Base-by-base conservation (phyloP, 192 early-diverging fungal genomes). In the Phycomyces blakesleeanus region DNA sequence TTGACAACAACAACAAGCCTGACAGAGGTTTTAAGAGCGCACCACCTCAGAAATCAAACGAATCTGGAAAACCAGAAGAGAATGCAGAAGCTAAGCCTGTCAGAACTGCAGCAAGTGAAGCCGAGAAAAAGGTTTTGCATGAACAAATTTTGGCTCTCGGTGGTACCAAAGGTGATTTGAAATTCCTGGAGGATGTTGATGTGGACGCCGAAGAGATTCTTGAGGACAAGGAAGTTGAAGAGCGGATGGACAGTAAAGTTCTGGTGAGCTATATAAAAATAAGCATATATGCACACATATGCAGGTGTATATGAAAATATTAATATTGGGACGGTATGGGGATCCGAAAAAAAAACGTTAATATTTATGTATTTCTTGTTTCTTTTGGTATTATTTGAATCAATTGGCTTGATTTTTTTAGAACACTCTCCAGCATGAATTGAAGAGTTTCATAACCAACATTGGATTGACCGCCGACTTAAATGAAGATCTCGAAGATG, bases 131-230 rank as follows among this genome's bases (percentile, higher is more conserved):
- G 34, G 40, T 55, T 15, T 42, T 75, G 21, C 42, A 59, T 10
- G 68, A 75, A 29, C 34, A 52, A 18, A 69, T 75, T 57, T 44
- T 75, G 11, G 27, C 54, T 47, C 51, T 75, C n/a, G 73, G 73
- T 27, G 73, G 73, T 20, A 69, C 73, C 29, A 59, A 66, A 21
- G 73, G 68, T 10, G 73, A 75, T 57, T 20, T 75, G 38, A 63
- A 60, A 52, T 69, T 70, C 37, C 39, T 75, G 26, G 64, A 75
- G 27, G 18, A 44, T n/a, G 40, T 75, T 29, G 73, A 75, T 38
- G 24, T 27, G 0, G 67, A 69, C 38, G 57, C 49, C 51, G 68
- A 70, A 47, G 68, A 75, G 1, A 20, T 75, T 22, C 21, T 67
- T 6, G 63, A 59, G n/a, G 37, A 52, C 12, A 38, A 55, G 0